Percentiles rank a stretch among this genome's conserved stretches.
These are phyloP conservation scores for Solanum tarijense DNA, from an alignment of 257 asterid genomes.

Conservation along the genomic window DNA sequence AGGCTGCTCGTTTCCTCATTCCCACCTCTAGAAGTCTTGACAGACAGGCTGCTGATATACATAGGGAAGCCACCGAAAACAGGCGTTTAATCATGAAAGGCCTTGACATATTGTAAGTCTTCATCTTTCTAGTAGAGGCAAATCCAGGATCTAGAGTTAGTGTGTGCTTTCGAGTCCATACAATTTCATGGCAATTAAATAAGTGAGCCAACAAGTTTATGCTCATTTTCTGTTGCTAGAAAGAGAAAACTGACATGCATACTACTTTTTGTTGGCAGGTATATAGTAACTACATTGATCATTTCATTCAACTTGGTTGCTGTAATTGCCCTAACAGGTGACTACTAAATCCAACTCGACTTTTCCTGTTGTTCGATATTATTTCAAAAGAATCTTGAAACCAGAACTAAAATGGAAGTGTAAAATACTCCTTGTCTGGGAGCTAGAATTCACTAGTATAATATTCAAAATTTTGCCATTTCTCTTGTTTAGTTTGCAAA, in stretches of 20 bases:
- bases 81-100: slow-evolving; percentile 39
- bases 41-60: slow-evolving; percentile 50
- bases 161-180: neutral
- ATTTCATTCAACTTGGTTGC: slow-evolving; percentile 45
- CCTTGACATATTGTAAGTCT: slow-evolving; percentile 37
- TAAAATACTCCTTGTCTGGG: neutral
- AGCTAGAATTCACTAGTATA: neutral
- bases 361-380: neutral
- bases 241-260: neutral
- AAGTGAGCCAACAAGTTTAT: neutral
- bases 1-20: slow-evolving; percentile 31
- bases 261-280: slow-evolving; percentile 30
- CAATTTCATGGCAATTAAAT: neutral
- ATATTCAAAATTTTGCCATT: neutral
- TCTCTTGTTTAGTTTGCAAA: neutral
- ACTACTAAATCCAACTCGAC: neutral
- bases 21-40: slow-evolving; percentile 52
- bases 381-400: neutral
- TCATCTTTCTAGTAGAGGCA: neutral
- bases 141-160: neutral
- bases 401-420: neutral
- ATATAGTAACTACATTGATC: slow-evolving; percentile 31
- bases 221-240: neutral
- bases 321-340: slow-evolving; percentile 51
- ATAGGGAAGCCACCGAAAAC: slow-evolving; percentile 45